Evolutionary conservation across 371 early-diverging fungal genomes (phyloP), one percentile per base, ranked within the genome.

Genomic region (Rhizopus stolonifer): DNA sequence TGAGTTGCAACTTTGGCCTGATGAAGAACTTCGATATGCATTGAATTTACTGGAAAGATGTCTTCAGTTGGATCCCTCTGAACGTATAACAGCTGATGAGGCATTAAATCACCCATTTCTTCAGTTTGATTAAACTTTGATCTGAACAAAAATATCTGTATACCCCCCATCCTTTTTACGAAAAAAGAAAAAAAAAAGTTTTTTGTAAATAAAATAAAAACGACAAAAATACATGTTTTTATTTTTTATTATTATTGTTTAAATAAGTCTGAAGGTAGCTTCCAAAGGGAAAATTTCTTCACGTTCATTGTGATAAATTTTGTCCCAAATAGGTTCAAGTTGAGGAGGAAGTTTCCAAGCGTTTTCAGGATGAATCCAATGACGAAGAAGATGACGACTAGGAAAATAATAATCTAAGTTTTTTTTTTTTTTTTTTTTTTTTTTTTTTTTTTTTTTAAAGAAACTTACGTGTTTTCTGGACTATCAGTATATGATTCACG

Each of bases 91-190:
- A 4, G 88, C 88, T 2, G 63, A 50, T 10, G 67, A 85, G 17
- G 88, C 88, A 3, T 59, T 88, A n/a, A 32, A 65, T 15, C 85
- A 85, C 47, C 81, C 77, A 2, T 85, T 85, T 49, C 52, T 85
- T 18, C 36, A 46, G 33, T 46, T 46, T 38, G 11, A 38, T 18
- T 25, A 24, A 46, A 14, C 14, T 36, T 15, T 36, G 13, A 11
- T 15, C n/a, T 36, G 15, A 14, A 1, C 5, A n/a, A n/a, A 36
- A 11, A 4, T 36, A 14, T 1, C 11, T 36, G 31, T 29, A 29
- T 29, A 29, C 31, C 36, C 36, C 4, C n/a, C n/a, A n/a, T 36
- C 3, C 36, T 7, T 29, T 29, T 29, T 29, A 7, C 31, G n/a
- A n/a, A n/a, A n/a, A n/a, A n/a, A n/a, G n/a, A n/a, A n/a, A n/a